Conservation (phyloP, 192 early-diverging fungal genomes). For the Gryganskiella cystojenkinii region DNA sequence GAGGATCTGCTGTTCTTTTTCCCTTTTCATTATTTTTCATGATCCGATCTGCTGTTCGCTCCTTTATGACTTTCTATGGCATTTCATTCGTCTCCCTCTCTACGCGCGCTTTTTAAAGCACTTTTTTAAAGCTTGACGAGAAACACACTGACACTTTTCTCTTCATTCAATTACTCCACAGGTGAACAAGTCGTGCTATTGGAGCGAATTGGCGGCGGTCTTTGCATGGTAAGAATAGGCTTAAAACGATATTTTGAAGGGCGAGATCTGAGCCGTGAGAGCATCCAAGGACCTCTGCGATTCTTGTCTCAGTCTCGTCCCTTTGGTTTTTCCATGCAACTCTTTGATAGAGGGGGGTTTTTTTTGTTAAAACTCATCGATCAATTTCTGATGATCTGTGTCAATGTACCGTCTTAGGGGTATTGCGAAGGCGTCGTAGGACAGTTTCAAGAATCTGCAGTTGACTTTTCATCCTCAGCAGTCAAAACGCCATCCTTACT, state of each 20-base stretch:
- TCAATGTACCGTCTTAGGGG: constrained; percentile 46
- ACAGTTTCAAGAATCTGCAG: constrained; percentile 56
- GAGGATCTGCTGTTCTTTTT: too few species aligned
- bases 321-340: too few species aligned
- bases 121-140: too few species aligned
- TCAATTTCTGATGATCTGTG: background rate
- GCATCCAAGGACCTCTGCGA: background rate
- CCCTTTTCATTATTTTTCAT: too few species aligned
- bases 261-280: background rate
- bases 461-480: constrained; percentile 57
- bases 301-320: background rate
- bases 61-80: too few species aligned
- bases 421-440: constrained; percentile 70
- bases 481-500: too few species aligned
- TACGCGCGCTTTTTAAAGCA: too few species aligned
- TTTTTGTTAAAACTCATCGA: background rate
- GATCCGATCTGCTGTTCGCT: too few species aligned
- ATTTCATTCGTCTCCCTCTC: too few species aligned
- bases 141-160: background rate
- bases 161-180: background rate
- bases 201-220: constrained; percentile 24
- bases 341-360: too few species aligned
- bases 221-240: constrained; percentile 40
- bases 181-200: constrained; percentile 38
- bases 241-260: background rate